Base-by-base conservation (phyloP, 1,139 yeast genomes). In the Schwanniomyces etchellsii region DNA sequence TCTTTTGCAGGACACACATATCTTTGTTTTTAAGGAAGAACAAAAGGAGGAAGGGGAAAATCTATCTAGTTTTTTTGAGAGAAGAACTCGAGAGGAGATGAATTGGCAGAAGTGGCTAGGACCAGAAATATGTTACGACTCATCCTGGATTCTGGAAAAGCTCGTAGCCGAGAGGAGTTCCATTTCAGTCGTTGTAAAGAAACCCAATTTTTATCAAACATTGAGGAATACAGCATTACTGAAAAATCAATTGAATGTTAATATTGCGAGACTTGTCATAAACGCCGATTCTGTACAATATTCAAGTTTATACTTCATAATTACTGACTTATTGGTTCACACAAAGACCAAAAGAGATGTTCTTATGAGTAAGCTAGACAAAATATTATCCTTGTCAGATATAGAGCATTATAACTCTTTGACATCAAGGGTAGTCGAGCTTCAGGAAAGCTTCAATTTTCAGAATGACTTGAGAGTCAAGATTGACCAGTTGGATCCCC, bases 61-160 rank as follows among this genome's bases (percentile, higher is more conserved):
- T 18, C n/a, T 18, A n/a, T 18, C 21, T 18, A 7, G 9, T 18
- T 7, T n/a, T 7, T 18, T 18, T 18, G 21, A 18, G n/a, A 18
- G 21, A 18, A 18, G 21, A 18, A 42, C 42, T 5, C 5, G 14
- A 24, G 27, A 29, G 16, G 47, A 50, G 10, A 41, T 42, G 5
- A 43, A 44, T 27, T 85, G 96, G 96, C 91, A 95, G 1, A 95
- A 95, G 2, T 81, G 91, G 86, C 55, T 86, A 21, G 84, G 81
- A 35, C 46, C 52, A 30, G 97, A 89, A 50, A 68, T 81, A 36
- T 78, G 88, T 40, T 82, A 82, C 45, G 82, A 83, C 33, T 70
- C 77, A n/a, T 52, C 68, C 0, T 65, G 80, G 44, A 55, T 81
- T 28, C 57, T 64, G 24, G 60, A 68, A 17, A 73, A 78, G 33